Conservation (phyloP, 2,329 filamentous ascomycete genomes). For the Arachnomyces sp. region DNA sequence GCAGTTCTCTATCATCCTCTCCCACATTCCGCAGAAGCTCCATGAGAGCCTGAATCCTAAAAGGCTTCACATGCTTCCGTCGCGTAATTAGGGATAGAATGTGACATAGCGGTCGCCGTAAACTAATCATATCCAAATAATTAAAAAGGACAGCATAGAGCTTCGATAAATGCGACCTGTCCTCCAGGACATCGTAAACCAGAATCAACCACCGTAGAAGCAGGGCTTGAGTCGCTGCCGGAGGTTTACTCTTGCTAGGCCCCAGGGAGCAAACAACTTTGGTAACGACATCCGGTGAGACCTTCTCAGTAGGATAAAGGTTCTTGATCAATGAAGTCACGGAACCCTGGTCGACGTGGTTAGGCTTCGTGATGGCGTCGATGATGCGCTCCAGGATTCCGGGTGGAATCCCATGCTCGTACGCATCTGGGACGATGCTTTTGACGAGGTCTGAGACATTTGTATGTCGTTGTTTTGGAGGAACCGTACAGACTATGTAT, state of each 20-base stretch:
- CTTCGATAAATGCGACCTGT: conserved; percentile 54
- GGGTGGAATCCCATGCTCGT: conserved; percentile 58
- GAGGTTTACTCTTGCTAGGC: conserved; percentile 66
- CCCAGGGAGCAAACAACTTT: conserved; percentile 66
- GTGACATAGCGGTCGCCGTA: conserved; percentile 64
- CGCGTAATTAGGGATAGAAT: conserved; percentile 70
- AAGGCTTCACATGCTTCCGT: conserved; percentile 73
- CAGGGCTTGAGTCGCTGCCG: conserved; percentile 59
- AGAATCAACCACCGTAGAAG: conserved; percentile 72
- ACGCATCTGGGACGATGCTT: conserved; percentile 53
- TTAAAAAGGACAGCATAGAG: conserved; percentile 73
- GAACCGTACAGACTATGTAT: conserved; percentile 31
- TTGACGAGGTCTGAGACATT: conserved; percentile 58
- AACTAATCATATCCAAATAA: conserved; percentile 68
- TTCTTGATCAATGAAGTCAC: conserved; percentile 61
- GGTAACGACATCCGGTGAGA: conserved; percentile 54
- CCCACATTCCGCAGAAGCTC: conserved; percentile 40
- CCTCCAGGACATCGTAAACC: conserved; percentile 62
- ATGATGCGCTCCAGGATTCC: conserved; percentile 55
- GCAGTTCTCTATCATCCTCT: conserved; percentile 64
- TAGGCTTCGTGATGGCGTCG: conserved; percentile 57
- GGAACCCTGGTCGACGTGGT: conserved; percentile 66
- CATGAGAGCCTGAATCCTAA: conserved; percentile 66
- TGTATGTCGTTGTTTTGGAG: conserved; percentile 57
- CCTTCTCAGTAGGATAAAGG: conserved; percentile 61